A percentile compares a stretch with the other conserved stretches of the same genome.
Evolutionary conservation across 345 rosid genomes (phyloP).

Genomic region (Gossypium raimondii): DNA sequence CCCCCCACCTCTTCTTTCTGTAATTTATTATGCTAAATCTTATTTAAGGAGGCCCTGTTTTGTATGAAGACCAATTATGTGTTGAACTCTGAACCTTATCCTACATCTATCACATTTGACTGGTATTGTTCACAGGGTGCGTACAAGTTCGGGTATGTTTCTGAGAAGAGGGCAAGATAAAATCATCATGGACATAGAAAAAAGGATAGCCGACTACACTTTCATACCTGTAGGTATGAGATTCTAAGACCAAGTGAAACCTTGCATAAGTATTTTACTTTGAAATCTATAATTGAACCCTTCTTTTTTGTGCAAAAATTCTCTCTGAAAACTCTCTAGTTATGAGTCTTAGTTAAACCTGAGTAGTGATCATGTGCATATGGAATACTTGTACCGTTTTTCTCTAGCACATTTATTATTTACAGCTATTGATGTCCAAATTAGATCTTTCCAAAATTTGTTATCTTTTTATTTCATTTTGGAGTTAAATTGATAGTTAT

Average conservation of each 20-base stretch:
- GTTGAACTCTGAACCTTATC: not conserved
- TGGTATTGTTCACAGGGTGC: slow-evolving; percentile 49
- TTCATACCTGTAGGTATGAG: slow-evolving; percentile 72
- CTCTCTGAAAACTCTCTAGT: not conserved
- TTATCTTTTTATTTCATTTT: not conserved
- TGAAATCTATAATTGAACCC: not conserved
- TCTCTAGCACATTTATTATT: not conserved
- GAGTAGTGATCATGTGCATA: not conserved
- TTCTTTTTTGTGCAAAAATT: not conserved
- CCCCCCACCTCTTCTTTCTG: not conserved
- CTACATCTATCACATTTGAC: slow-evolving; percentile 12
- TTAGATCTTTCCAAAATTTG: not conserved
- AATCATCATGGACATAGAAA: slow-evolving; percentile 56
- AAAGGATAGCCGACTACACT: slow-evolving; percentile 85
- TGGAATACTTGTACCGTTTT: not conserved
- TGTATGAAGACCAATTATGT: slow-evolving; percentile 4
- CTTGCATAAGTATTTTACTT: not conserved
- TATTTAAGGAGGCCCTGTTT: not conserved
- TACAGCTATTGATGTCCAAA: not conserved
- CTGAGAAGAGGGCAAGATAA: slow-evolving; percentile 69
- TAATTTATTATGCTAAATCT: not conserved
- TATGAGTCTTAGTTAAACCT: not conserved
- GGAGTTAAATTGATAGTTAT: not conserved
- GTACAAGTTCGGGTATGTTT: slow-evolving; percentile 94
- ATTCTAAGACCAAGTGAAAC: not conserved